Base-by-base conservation (phyloP, 495 filamentous ascomycete species). In the Neurospora hispaniola region DNA sequence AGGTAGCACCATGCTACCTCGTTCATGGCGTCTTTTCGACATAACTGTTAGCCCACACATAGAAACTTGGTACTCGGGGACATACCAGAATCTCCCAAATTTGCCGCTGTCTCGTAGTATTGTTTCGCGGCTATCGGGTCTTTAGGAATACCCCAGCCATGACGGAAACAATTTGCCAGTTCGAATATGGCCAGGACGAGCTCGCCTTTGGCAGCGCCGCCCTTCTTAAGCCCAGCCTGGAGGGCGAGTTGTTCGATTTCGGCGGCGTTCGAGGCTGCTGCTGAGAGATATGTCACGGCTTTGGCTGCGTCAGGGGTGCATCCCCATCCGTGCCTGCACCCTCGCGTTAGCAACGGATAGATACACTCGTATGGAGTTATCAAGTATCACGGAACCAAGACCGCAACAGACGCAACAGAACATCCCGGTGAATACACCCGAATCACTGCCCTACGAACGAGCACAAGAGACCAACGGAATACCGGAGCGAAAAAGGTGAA, bases 181-280 rank as follows among this genome's bases (percentile, higher is more conserved):
- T 99, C 96, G 80, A 94, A 98, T 71, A 99, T 97, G 16, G 96
- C 96, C 41, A 98, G 90, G n/a, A 97, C 92, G 70, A 99, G 89
- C 83, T 99, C 96, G 54, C 96, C 95, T 82, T 99, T 99, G 43
- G 95, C 96, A 42, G 92, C 89, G 71, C 96, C 96, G 59, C 96
- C 96, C 81, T 95, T 96, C 84, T 94, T 96, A 80, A 94, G 87
- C 6, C 95, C 94, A 18, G 94, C 91, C 72, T 89, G 82, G 31
- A 98, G 88, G 11, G 96, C 96, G 73, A 92, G 85, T 14, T 90
- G 86, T 82, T 99, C 96, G 70, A 98, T 87, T 35, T 88, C 87
- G 31, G 95, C 96, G 39, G 93, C 92, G 82, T 97, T 97, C 62
- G 91, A 90, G n/a, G 96, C 96, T 68, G 96, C 96, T 54, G 90